phyloP scores from a whole-genome alignment of 2,329 filamentous ascomycete species.

The Colletotrichum acutatum region DNA sequence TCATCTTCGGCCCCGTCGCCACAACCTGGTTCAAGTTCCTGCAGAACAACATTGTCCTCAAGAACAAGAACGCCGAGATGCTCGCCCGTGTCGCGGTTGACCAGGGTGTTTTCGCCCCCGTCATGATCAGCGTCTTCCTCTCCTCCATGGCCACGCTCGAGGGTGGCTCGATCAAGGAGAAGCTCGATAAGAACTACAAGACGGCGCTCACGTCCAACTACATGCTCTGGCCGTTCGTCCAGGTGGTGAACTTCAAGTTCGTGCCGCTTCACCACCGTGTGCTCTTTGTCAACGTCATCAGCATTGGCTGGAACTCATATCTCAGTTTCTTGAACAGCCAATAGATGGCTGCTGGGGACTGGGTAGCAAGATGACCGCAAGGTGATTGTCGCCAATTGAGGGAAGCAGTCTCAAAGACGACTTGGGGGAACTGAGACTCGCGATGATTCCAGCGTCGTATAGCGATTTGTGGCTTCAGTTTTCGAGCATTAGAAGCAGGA shows the following conservation, averaged over 20 bases:
- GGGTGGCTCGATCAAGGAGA: conserved; percentile 69
- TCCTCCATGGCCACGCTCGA: conserved; percentile 87
- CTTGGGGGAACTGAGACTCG: neutral
- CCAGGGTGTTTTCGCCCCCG: conserved; percentile 86
- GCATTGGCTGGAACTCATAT: conserved; percentile 74
- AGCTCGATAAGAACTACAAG: conserved; percentile 77
- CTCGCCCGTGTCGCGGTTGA: conserved; percentile 82
- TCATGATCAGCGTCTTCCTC: conserved; percentile 84
- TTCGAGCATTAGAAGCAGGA: neutral
- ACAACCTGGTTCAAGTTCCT: conserved; percentile 89
- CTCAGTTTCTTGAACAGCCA: conserved; percentile 70
- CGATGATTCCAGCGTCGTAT: neutral
- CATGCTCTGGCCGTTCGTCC: conserved; percentile 88
- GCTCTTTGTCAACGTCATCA: conserved; percentile 86
- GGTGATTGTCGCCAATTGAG: neutral
- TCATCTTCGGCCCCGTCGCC: conserved; percentile 87
- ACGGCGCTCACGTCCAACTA: conserved; percentile 84
- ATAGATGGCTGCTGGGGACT: conserved; percentile 30
- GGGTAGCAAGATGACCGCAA: neutral
- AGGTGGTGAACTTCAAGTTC: conserved; percentile 88
- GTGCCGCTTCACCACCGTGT: conserved; percentile 86
- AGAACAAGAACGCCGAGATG: conserved; percentile 77
- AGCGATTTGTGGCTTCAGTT: neutral
- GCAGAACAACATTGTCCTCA: conserved; percentile 73
- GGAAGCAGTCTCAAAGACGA: neutral